Evolutionary conservation across 345 rosid species (phyloP).

Genomic region (Eucalyptus microcorys): DNA sequence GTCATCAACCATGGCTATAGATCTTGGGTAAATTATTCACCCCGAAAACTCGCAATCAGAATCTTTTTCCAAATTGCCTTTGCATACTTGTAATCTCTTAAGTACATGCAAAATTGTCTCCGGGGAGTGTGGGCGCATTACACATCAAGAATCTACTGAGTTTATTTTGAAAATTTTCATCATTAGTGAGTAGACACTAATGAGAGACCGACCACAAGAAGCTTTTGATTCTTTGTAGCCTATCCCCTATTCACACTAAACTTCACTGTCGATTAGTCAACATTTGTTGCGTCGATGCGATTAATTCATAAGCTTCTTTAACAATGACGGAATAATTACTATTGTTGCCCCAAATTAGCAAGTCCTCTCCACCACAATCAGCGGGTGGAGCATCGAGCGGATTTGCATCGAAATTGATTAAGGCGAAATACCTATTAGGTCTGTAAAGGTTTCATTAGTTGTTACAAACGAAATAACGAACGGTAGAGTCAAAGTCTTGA

Average conservation of each 20-base stretch:
- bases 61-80: background rate
- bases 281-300: background rate
- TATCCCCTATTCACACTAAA: background rate
- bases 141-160: background rate
- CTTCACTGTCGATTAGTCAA: background rate
- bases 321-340: background rate
- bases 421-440: background rate
- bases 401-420: background rate
- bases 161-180: background rate
- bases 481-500: background rate
- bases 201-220: background rate
- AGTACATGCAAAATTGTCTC: background rate
- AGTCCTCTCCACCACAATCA: background rate
- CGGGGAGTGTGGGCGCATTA: rapidly evolving
- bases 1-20: background rate
- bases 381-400: background rate
- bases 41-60: rapidly evolving
- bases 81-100: background rate
- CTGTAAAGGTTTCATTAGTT: background rate
- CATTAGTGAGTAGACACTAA: background rate
- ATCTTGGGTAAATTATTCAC: too few species aligned
- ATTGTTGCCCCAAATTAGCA: background rate
- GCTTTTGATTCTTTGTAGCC: background rate
- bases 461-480: background rate
- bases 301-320: background rate